These are phyloP conservation scores for Lactarius sp. DNA, from an alignment of 768 basidiomycete genomes.

Conservation along the genomic window DNA sequence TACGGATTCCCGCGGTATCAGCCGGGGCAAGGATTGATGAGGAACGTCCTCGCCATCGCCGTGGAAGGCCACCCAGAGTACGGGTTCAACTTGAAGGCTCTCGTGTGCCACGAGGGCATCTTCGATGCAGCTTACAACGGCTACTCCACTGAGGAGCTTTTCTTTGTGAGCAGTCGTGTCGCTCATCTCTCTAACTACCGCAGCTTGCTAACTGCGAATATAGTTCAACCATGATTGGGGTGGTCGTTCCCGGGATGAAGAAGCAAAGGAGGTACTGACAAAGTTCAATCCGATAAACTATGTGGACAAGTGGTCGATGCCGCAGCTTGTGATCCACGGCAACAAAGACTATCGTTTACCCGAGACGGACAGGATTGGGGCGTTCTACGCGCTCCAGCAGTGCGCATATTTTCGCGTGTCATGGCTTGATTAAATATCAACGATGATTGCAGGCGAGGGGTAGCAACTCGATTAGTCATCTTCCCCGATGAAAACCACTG, in stretches of 20 bases:
- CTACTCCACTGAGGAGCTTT: conserved; percentile 88
- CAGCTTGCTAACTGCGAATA: not conserved
- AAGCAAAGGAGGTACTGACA: conserved; percentile 47
- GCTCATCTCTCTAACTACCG: not conserved
- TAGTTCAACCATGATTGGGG: conserved; percentile 88
- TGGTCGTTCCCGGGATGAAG: conserved; percentile 70
- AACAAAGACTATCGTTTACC: conserved; percentile 87
- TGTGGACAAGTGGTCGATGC: conserved; percentile 83
- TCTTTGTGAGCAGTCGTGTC: conserved; percentile 57
- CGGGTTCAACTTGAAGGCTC: conserved; percentile 84
- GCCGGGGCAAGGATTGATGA: no score
- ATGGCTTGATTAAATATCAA: not conserved
- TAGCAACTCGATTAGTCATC: conserved; percentile 73
- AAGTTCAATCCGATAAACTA: conserved; percentile 80
- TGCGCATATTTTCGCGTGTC: conserved; percentile 37
- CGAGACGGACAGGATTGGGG: conserved; percentile 77
- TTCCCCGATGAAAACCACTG: conserved; percentile 94
- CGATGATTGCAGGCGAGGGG: conserved; percentile 44
- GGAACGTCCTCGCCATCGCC: no score
- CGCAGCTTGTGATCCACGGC: conserved; percentile 79
- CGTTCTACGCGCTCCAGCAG: conserved; percentile 84
- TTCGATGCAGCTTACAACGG: conserved; percentile 77
- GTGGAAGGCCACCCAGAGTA: conserved; percentile 90
- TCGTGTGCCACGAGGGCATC: conserved; percentile 91
- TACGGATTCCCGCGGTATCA: no score